Evolutionary conservation across 768 basidiomycete genomes (phyloP).

Genomic region (Holtermanniella nyarrowii): DNA sequence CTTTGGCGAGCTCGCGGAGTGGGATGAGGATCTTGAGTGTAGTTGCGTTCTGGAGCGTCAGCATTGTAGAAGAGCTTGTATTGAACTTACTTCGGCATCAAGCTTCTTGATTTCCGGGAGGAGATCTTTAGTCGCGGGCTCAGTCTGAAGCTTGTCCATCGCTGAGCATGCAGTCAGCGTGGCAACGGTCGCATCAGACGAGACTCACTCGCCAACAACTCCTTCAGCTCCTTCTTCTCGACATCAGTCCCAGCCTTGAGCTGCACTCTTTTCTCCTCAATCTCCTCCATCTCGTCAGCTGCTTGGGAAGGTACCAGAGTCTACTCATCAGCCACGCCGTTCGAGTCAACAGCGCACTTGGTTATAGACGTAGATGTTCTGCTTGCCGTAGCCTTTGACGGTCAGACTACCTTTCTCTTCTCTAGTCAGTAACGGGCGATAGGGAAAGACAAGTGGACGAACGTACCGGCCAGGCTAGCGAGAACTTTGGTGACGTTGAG

Average conservation of each 20-base stretch:
- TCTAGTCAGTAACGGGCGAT: neutral
- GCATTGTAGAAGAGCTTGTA: slow-evolving; percentile 4
- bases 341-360: slow-evolving; percentile 29
- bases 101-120: slow-evolving; percentile 49
- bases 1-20: slow-evolving; percentile 13
- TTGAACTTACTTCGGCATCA: slow-evolving; percentile 49
- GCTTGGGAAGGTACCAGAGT: slow-evolving; percentile 57
- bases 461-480: slow-evolving; percentile 52
- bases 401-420: slow-evolving; percentile 68
- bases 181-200: slow-evolving; percentile 9
- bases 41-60: slow-evolving; percentile 19
- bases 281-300: slow-evolving; percentile 50
- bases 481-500: slow-evolving; percentile 75
- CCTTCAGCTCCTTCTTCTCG: slow-evolving; percentile 50
- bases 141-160: slow-evolving; percentile 52
- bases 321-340: slow-evolving; percentile 33
- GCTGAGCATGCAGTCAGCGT: slow-evolving; percentile 41
- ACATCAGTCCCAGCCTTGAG: slow-evolving; percentile 19
- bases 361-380: slow-evolving; percentile 75
- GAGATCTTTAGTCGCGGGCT: slow-evolving; percentile 63
- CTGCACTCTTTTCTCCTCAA: slow-evolving; percentile 44
- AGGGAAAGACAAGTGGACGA: neutral
- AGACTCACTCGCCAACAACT: slow-evolving; percentile 47
- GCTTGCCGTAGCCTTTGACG: slow-evolving; percentile 79
- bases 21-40: slow-evolving; percentile 19